A percentile compares a stretch with the other conserved stretches of the same genome.
phyloP scores from a whole-genome alignment of 352 stramenopile species.

The Phytophthora crassamura region DNA sequence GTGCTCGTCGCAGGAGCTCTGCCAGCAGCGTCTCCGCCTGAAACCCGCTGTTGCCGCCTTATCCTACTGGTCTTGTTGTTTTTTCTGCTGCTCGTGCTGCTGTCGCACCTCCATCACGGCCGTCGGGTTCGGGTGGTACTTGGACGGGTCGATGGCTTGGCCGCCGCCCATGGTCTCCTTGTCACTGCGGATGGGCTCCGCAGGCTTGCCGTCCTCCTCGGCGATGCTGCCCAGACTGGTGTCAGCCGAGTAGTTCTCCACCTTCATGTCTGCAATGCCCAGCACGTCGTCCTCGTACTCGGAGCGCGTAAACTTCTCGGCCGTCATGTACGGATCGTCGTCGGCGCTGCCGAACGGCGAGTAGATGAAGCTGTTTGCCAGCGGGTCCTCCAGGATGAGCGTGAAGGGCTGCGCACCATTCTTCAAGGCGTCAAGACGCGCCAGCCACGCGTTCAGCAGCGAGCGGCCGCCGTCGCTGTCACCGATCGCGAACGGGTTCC shows the following conservation, averaged over 20 bases:
- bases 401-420: slow-evolving; percentile 85
- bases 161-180: slow-evolving; percentile 72
- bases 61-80: slow-evolving; percentile 40
- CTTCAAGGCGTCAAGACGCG: slow-evolving; percentile 59
- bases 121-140: slow-evolving; percentile 70
- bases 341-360: slow-evolving; percentile 58
- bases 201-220: slow-evolving; percentile 44
- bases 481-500: slow-evolving; percentile 86
- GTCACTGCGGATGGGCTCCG: slow-evolving; percentile 54
- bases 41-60: slow-evolving; percentile 30
- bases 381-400: slow-evolving; percentile 88
- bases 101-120: slow-evolving; percentile 67
- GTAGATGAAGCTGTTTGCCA: slow-evolving; percentile 94
- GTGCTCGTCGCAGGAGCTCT: slow-evolving; percentile 23
- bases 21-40: slow-evolving; percentile 19
- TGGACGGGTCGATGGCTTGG: slow-evolving; percentile 53
- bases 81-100: slow-evolving; percentile 45
- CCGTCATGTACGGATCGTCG: slow-evolving; percentile 65
- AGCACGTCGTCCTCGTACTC: slow-evolving; percentile 93
- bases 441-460: slow-evolving; percentile 60
- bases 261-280: slow-evolving; percentile 94
- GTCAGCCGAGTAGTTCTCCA: slow-evolving; percentile 77
- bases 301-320: slow-evolving; percentile 89
- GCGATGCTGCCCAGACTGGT: slow-evolving; percentile 37
- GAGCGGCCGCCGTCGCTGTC: slow-evolving; percentile 77